Percentiles rank a stretch among this genome's conserved stretches.
Conservation (phyloP, 192 early-diverging fungal genomes). For the Cladochytrium replicatum region DNA sequence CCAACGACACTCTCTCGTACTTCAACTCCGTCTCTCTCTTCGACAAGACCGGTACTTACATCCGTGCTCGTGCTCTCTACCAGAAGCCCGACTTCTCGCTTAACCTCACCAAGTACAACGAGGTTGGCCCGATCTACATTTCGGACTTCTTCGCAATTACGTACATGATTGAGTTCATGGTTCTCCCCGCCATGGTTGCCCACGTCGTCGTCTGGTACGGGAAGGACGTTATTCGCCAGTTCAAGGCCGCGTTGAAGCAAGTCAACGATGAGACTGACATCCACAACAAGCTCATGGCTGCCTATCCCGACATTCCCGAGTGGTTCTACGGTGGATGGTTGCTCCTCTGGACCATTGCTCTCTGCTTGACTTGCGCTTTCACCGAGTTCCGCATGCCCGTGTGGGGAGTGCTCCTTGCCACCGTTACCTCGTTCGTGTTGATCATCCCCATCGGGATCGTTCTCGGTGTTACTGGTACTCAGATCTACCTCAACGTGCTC, state of each 20-base stretch:
- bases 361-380: too few relatives aligned
- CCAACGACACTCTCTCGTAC: background rate
- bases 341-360: too few relatives aligned
- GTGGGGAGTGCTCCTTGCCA: constrained; percentile 23
- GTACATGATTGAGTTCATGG: constrained; percentile 24
- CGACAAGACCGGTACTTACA: constrained; percentile 2
- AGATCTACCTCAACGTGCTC: constrained; percentile 44
- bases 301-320: constrained; percentile 61
- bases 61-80: background rate
- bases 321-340: constrained; percentile 46
- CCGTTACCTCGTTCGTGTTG: constrained; percentile 37
- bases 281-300: constrained; percentile 59
- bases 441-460: constrained; percentile 55
- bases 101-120: constrained; percentile 3
- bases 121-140: constrained; percentile 14
- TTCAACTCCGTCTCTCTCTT: constrained; percentile 2
- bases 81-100: constrained; percentile 2
- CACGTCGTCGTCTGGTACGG: constrained; percentile 50
- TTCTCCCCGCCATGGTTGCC: constrained; percentile 37
- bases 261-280: constrained; percentile 46
- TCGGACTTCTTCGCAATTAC: constrained; percentile 15
- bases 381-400: too few relatives aligned
- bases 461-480: constrained; percentile 46
- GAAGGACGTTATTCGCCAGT: constrained; percentile 36
- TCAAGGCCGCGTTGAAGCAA: constrained; percentile 8